A percentile compares a stretch with the other conserved stretches of the same genome.
Conservation (phyloP, 306 rosid genomes). For the Cucurbita pepo region DNA sequence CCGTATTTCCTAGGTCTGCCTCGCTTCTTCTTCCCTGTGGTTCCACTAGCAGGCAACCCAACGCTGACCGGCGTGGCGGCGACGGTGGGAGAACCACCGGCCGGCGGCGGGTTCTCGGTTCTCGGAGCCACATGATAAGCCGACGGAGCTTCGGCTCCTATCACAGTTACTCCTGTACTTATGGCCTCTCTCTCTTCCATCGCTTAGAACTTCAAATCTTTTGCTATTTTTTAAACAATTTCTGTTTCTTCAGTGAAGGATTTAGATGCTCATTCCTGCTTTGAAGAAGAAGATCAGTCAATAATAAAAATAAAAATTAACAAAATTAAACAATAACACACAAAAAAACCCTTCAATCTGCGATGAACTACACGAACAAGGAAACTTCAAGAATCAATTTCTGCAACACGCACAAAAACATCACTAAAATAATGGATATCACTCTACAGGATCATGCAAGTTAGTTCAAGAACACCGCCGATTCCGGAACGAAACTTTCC, state of each 20-base stretch:
- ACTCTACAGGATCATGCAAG: background rate
- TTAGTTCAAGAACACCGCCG: background rate
- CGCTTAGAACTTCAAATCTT: conserved; percentile 8
- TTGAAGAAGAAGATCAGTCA: background rate
- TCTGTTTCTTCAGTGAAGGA: background rate
- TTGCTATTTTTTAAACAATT: background rate
- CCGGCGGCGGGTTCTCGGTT: conserved; percentile 38
- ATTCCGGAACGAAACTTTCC: background rate
- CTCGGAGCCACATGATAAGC: conserved; percentile 76
- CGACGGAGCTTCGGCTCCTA: conserved; percentile 77
- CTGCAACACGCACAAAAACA: too few relatives aligned
- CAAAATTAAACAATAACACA: background rate
- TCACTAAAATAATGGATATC: background rate
- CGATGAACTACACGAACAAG: background rate
- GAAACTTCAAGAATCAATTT: background rate
- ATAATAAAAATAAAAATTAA: background rate
- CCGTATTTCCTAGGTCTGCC: conserved; percentile 89
- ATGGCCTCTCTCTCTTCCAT: conserved; percentile 76
- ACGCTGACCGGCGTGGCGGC: conserved; percentile 27
- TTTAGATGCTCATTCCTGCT: conserved; percentile 1
- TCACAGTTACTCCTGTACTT: conserved; percentile 59
- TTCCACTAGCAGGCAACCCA: conserved; percentile 38
- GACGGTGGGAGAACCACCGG: conserved; percentile 3
- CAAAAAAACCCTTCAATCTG: background rate
- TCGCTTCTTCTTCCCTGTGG: conserved; percentile 45